phyloP scores from a whole-genome alignment of 1,139 yeast species.

The Hansenula sp. region DNA sequence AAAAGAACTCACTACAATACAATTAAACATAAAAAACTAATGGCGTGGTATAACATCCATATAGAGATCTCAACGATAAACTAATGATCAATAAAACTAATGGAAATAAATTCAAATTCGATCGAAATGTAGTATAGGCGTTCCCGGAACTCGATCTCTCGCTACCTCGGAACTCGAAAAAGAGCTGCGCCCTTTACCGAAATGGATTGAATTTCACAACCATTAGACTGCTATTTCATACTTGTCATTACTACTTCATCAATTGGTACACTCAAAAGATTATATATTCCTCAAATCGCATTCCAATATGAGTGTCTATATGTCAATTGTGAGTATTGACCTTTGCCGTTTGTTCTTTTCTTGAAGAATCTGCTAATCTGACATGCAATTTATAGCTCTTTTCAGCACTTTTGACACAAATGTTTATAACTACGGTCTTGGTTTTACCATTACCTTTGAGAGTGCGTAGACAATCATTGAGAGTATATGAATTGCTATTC shows the following conservation, averaged over 20 bases:
- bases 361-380: conserved; percentile 1
- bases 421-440: conserved; percentile 47
- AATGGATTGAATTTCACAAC: not conserved
- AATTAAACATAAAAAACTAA: too few relatives aligned
- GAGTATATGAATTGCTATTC: conserved; percentile 31
- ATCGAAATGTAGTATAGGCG: too few relatives aligned
- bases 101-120: too few relatives aligned
- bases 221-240: too few relatives aligned
- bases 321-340: conserved; percentile 20
- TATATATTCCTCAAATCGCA: not conserved
- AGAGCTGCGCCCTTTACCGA: not conserved
- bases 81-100: too few relatives aligned
- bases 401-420: conserved; percentile 43
- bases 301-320: conserved; percentile 30
- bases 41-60: too few relatives aligned
- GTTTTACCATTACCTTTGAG: conserved; percentile 61
- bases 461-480: conserved; percentile 44
- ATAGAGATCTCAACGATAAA: too few relatives aligned
- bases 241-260: too few relatives aligned
- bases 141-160: too few relatives aligned
- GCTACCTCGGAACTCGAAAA: too few relatives aligned
- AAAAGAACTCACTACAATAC: not conserved
- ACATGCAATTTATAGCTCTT: conserved; percentile 22
- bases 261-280: not conserved
- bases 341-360: not conserved